A percentile compares a stretch with the other conserved stretches of the same genome.
These are phyloP conservation scores for Boletellus sp. DNA, from an alignment of 768 basidiomycete species.

Conservation along the genomic window DNA sequence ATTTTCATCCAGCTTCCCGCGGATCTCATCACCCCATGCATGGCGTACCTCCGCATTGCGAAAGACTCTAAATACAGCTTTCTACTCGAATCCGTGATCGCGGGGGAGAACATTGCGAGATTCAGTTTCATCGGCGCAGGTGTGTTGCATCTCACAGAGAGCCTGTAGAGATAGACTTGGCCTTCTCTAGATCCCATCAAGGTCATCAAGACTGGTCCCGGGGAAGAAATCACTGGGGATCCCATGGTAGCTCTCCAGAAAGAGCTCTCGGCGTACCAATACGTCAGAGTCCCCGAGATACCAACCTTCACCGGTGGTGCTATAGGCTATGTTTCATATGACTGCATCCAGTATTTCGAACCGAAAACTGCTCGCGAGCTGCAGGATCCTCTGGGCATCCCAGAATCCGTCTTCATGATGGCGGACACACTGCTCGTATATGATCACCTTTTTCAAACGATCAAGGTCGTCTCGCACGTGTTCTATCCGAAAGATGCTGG, in stretches of 20 bases:
- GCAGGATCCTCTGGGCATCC: slow-evolving; percentile 78
- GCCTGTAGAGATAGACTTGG: not conserved
- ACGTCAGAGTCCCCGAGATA: slow-evolving; percentile 87
- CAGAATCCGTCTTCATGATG: slow-evolving; percentile 96
- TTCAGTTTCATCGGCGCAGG: slow-evolving; percentile 97
- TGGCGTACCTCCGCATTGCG: slow-evolving; percentile 91
- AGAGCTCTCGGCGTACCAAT: slow-evolving; percentile 82
- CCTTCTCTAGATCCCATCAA: slow-evolving; percentile 78
- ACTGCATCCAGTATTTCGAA: slow-evolving; percentile 95
- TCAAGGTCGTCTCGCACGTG: slow-evolving; percentile 96
- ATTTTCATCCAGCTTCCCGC: slow-evolving; percentile 91
- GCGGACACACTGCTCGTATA: slow-evolving; percentile 94
- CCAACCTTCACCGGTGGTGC: slow-evolving; percentile 97
- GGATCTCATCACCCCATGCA: slow-evolving; percentile 94
- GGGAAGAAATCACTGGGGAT: slow-evolving; percentile 80
- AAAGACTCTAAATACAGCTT: slow-evolving; percentile 94
- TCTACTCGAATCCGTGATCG: slow-evolving; percentile 87
- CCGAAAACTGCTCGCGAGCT: slow-evolving; percentile 81
- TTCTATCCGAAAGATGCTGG: slow-evolving; percentile 73
- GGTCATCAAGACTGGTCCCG: slow-evolving; percentile 83
- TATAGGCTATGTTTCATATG: slow-evolving; percentile 95
- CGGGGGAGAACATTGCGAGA: slow-evolving; percentile 85
- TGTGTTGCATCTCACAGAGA: slow-evolving; percentile 36
- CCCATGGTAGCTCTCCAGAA: slow-evolving; percentile 81
- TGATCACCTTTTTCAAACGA: slow-evolving; percentile 92